Conservation (phyloP, 495 filamentous ascomycete species). For the Acidomyces sp. region DNA sequence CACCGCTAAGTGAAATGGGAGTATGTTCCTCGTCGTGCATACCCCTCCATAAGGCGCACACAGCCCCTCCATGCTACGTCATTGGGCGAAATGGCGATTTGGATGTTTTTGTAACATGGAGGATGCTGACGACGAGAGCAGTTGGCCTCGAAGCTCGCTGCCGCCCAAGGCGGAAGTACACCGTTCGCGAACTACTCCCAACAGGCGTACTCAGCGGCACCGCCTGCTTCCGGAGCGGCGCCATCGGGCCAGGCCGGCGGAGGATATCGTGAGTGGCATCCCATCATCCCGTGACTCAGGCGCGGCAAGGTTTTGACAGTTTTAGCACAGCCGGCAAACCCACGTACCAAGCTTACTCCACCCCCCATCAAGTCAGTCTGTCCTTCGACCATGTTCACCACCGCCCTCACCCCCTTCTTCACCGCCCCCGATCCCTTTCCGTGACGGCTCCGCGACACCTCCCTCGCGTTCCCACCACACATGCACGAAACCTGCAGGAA, state of each 20-base stretch:
- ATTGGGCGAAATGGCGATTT: too few species aligned
- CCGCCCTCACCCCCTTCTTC: background rate
- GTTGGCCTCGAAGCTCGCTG: slow-evolving; percentile 23
- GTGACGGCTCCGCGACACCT: too few species aligned
- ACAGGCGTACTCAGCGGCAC: slow-evolving; percentile 7
- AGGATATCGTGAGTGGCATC: slow-evolving; percentile 14
- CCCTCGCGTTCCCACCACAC: background rate
- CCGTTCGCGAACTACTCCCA: slow-evolving; percentile 5
- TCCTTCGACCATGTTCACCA: slow-evolving; percentile 9
- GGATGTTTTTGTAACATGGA: slow-evolving; percentile 6
- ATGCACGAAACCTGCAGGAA: background rate
- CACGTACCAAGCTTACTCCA: slow-evolving; percentile 22
- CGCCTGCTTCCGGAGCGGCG: slow-evolving; percentile 6
- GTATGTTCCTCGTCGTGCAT: too few species aligned
- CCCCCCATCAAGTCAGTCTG: background rate
- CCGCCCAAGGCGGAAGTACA: slow-evolving; percentile 15
- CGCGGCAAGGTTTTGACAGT: background rate
- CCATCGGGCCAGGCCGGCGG: slow-evolving; percentile 6
- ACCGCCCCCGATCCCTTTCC: background rate
- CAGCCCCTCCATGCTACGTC: too few species aligned
- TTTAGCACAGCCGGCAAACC: slow-evolving; percentile 19
- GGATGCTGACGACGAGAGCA: slow-evolving; percentile 17
- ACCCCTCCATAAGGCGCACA: too few species aligned
- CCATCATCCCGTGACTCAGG: background rate
- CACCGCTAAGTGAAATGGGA: too few species aligned